Percentiles rank a stretch among this genome's conserved stretches.
Evolutionary conservation across 352 stramenopile genomes (phyloP).

Genomic region (Phytophthora rubi): DNA sequence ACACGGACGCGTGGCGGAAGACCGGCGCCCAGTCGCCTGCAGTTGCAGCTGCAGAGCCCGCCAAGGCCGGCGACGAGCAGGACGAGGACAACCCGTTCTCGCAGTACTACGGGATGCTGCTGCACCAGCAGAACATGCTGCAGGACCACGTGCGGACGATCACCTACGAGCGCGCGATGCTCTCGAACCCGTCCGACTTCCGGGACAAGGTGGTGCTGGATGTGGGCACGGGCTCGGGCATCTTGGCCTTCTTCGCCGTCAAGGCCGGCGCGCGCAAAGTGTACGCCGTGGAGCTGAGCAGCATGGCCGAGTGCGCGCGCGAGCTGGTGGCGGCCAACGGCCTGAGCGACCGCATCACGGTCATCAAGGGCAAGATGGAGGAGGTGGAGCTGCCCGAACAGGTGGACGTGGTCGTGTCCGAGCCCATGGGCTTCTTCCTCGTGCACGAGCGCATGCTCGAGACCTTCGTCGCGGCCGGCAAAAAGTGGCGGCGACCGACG

Average conservation of each 20-base stretch:
- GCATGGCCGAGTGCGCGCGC: slow-evolving; percentile 97
- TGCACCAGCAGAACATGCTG: slow-evolving; percentile 99
- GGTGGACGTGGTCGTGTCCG: slow-evolving; percentile 99
- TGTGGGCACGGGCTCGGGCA: slow-evolving; percentile 99
- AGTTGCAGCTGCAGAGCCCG: neutral
- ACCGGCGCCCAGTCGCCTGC: neutral
- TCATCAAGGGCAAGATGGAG: slow-evolving; percentile 98
- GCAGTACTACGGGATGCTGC: slow-evolving; percentile 94
- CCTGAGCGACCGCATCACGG: slow-evolving; percentile 95
- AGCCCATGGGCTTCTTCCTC: slow-evolving; percentile 99
- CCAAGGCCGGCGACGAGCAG: slow-evolving; percentile 23
- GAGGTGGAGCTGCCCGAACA: slow-evolving; percentile 95
- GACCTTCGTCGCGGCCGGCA: slow-evolving; percentile 94
- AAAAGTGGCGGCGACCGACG: slow-evolving; percentile 93
- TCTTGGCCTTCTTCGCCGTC: slow-evolving; percentile 98
- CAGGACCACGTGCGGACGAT: slow-evolving; percentile 99
- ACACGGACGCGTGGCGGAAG: slow-evolving; percentile 17
- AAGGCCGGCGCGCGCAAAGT: slow-evolving; percentile 97
- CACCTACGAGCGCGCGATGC: slow-evolving; percentile 98
- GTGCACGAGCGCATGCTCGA: slow-evolving; percentile 99
- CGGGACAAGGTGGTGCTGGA: slow-evolving; percentile 98
- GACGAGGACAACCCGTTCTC: slow-evolving; percentile 93
- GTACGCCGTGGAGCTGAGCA: slow-evolving; percentile 96
- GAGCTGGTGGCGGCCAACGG: slow-evolving; percentile 95
- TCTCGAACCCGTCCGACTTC: slow-evolving; percentile 96